Percentiles rank a stretch among this genome's conserved stretches.
phyloP scores from a whole-genome alignment of 352 stramenopile species.

The Hyaloperonospora brassicae region DNA sequence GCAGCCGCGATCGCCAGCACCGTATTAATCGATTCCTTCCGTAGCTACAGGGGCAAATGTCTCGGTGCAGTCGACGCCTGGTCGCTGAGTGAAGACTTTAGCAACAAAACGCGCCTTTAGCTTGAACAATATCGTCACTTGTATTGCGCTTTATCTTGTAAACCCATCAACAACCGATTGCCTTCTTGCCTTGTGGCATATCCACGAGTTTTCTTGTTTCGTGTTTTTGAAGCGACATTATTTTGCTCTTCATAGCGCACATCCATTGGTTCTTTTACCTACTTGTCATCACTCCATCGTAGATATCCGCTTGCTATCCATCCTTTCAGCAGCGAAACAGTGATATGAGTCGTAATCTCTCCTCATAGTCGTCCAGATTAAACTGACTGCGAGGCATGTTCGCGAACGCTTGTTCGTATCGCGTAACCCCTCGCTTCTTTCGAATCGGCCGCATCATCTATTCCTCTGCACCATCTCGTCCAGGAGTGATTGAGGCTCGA shows the following conservation, averaged over 20 bases:
- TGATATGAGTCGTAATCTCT: background rate
- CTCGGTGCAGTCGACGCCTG: background rate
- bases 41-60: background rate
- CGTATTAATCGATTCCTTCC: background rate
- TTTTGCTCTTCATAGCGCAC: background rate
- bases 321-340: background rate
- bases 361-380: background rate
- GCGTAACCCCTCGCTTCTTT: background rate
- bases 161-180: background rate
- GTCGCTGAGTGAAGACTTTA: background rate
- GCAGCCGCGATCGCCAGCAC: background rate
- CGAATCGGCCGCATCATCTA: background rate
- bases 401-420: background rate
- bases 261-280: background rate
- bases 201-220: background rate
- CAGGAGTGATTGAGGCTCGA: background rate
- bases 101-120: background rate
- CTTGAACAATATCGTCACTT: background rate
- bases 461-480: background rate
- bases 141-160: background rate
- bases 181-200: slow-evolving; percentile 1
- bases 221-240: background rate
- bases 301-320: background rate
- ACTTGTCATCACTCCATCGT: background rate
- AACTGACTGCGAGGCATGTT: background rate